These are phyloP conservation scores for Fomitiporia mediterranea DNA, from an alignment of 1,284 basidiomycete species.

Conservation along the genomic window DNA sequence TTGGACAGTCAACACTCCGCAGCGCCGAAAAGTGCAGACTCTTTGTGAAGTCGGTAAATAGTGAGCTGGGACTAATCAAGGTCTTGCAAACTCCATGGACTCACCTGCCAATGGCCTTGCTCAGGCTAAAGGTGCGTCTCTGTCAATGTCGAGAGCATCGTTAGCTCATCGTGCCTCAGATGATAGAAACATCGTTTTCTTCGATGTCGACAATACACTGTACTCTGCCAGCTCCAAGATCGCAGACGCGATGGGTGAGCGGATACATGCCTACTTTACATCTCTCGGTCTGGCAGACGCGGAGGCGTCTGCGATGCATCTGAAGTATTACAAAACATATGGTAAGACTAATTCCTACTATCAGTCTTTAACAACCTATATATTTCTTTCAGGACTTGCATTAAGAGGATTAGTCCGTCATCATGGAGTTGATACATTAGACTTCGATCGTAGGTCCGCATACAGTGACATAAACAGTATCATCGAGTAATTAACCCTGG, in stretches of 20 bases:
- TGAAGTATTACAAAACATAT: constrained; percentile 73
- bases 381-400: constrained; percentile 49
- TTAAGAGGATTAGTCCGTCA: constrained; percentile 77
- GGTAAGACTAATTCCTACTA: constrained; percentile 28
- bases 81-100: no score
- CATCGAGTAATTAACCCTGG: no score
- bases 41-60: no score
- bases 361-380: background rate
- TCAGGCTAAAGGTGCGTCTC: constrained; percentile 42
- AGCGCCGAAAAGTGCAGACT: no score
- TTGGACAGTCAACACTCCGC: no score
- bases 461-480: background rate
- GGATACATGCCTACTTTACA: constrained; percentile 81
- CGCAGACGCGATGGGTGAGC: constrained; percentile 74
- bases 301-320: constrained; percentile 70
- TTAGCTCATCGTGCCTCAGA: constrained; percentile 30
- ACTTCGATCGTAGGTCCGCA: constrained; percentile 76
- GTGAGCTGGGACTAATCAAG: no score
- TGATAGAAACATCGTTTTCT: constrained; percentile 63
- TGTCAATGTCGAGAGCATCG: constrained; percentile 23
- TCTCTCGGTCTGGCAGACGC: constrained; percentile 62
- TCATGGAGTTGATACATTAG: constrained; percentile 83
- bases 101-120: constrained; percentile 10
- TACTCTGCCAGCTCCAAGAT: constrained; percentile 76
- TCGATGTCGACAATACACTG: constrained; percentile 86